Percentiles rank a stretch among this genome's conserved stretches.
Conservation (phyloP, 495 filamentous ascomycete genomes). For the Podospora pseudocomata region DNA sequence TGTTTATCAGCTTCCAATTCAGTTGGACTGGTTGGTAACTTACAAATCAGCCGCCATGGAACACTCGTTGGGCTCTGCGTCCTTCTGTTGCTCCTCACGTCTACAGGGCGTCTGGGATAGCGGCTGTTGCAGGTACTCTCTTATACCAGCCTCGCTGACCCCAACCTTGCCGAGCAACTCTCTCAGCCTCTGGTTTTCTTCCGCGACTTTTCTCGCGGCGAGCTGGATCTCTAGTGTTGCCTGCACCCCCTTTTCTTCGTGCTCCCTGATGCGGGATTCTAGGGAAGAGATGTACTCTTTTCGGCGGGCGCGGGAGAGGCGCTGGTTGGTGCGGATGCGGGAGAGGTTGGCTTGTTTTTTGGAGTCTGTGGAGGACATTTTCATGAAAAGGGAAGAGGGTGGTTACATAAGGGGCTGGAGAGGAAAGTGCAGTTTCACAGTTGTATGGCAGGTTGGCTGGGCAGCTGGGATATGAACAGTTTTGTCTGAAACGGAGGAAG, state of each 20-base stretch:
- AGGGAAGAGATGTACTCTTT: conserved; percentile 73
- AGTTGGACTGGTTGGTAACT: not conserved
- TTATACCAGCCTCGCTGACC: conserved; percentile 24
- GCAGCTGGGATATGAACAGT: too few species aligned
- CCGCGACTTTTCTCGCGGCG: conserved; percentile 58
- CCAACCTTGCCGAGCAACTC: conserved; percentile 23
- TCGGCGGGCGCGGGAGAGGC: conserved; percentile 68
- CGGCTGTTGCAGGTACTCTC: conserved; percentile 1
- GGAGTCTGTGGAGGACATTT: conserved; percentile 20
- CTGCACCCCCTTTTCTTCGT: conserved; percentile 55
- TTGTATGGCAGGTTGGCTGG: too few species aligned
- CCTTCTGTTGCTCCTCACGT: not conserved
- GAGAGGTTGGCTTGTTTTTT: conserved; percentile 39
- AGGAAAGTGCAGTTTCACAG: too few species aligned
- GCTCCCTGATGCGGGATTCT: conserved; percentile 59
- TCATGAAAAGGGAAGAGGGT: not conserved
- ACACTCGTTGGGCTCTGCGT: conserved; percentile 8
- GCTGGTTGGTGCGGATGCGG: conserved; percentile 75
- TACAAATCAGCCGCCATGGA: conserved; percentile 18
- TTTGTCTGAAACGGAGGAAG: too few species aligned
- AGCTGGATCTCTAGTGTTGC: conserved; percentile 60
- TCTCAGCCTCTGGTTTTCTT: conserved; percentile 55
- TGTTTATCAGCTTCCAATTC: not conserved
- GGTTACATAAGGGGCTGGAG: too few species aligned
- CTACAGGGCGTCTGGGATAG: too few species aligned